Evolutionary conservation across 2,329 filamentous ascomycete species (phyloP), one percentile per base, ranked within the genome.

Genomic region (Neonectria coccinea): DNA sequence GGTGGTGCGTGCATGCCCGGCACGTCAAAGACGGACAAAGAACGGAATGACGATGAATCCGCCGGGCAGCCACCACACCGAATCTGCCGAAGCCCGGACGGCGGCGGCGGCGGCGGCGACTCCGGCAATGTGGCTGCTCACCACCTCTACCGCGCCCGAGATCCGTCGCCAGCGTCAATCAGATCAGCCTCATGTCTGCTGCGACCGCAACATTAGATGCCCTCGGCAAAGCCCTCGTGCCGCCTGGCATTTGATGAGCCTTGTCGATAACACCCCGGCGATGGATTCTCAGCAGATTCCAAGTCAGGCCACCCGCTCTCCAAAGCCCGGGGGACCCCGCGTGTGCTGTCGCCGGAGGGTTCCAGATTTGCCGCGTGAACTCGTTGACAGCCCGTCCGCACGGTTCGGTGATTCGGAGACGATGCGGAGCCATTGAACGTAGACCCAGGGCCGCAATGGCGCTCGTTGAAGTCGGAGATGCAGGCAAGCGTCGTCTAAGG

Each of bases 241-340:
- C 16, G 11, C 12, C 5, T 25, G 42, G 25, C n/a, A 29, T 14
- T 14, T 25, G 25, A 25, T 48, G 31, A 48, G 55, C 25, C 20
- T 41, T 41, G 51, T 31, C 51, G 29, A 47, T 14, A 5, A 47
- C 29, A 22, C 57, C 56, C 16, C 48, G 54, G 45, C 54, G 54
- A 54, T 42, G 44, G 60, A 42, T 16, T 52, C 45, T 62, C 45
- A 52, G 59, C 45, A 48, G 41, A 62, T 1, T 16, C 45, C 25
- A 47, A 47, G 58, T 62, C 60, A 62, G 60, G 48, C 54, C 60
- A 62, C 25, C 41, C 47, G 16, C 47, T 48, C 47, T 48, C 52
- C 12, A 52, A 41, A 39, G 14, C 54, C 54, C 59, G 59, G 53
- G 36, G 53, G 33, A 36, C 25, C 47, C 59, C 53, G 59, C 41